Evolutionary conservation across 1,139 yeast genomes (phyloP), one percentile per base, ranked within the genome.

Genomic region (Kodamaea alishanica): DNA sequence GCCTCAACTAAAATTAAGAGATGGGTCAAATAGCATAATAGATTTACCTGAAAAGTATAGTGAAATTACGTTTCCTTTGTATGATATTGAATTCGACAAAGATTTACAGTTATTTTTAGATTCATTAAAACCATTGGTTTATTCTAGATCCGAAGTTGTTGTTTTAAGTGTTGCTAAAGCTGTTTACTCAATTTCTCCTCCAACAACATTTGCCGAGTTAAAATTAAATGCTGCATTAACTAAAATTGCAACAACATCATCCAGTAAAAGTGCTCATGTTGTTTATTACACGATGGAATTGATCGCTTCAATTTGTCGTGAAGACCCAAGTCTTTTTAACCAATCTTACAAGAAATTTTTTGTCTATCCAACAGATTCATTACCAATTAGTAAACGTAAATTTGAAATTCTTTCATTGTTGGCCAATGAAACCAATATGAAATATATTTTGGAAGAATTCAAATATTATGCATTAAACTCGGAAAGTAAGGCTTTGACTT

Each of bases 351-450:
- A 68, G 36, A 67, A 69, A 35, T 88, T 89, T 53, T 77, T 70
- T 47, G 60, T 88, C 1, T 67, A 70, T 25, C 86, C 92, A 1
- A 55, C 64, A 2, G 96, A 89, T 51, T 51, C 68, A 1, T 38
- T 53, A 0, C 54, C 57, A 1, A 65, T 76, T 6, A 71, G 86
- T 8, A 61, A 62, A 35, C 60, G 74, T 38, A 90, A 89, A 58
- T 59, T 90, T n/a, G 71, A 72, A 35, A 77, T 88, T 23, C 60
- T 90, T 33, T 73, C 90, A 2, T 61, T 71, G 11, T 58, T 88
- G 24, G 75, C 81, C 28, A 70, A 70, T 37, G 77, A 74, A 23
- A 58, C 61, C 3, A 86, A 76, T 47, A 73, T 79, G 36, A 67
- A 69, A 31, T 45, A 52, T 3, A 73, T 87, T 10, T 63, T 84